Percentiles rank a stretch among this genome's conserved stretches.
phyloP scores from a whole-genome alignment of 352 stramenopile species.

The Phytophthora rubi region DNA sequence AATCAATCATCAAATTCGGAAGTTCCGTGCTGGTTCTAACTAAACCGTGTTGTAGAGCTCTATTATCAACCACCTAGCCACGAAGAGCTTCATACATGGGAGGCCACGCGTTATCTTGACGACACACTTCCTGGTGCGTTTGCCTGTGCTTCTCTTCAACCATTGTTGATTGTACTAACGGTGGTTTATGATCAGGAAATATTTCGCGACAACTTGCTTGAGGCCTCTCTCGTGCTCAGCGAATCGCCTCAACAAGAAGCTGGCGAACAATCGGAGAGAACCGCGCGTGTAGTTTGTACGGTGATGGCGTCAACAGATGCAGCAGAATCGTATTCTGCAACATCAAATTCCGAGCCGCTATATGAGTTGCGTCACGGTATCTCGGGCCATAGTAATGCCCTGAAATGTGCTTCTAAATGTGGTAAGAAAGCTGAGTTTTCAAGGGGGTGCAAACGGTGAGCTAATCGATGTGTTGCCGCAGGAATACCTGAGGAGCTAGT shows the following conservation, averaged over 20 bases:
- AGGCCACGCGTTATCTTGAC: conserved; percentile 77
- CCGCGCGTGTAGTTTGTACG: conserved; percentile 45
- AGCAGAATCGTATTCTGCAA: conserved; percentile 23
- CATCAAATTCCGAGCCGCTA: conserved; percentile 46
- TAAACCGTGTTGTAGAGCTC: conserved; percentile 20
- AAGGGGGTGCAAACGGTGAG: not conserved
- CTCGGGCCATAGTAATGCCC: conserved; percentile 73
- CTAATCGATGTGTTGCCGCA: conserved; percentile 17
- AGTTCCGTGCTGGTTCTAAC: conserved; percentile 9
- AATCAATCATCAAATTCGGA: not conserved
- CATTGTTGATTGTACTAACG: not conserved
- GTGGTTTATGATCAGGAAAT: conserved; percentile 51
- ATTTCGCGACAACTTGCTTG: conserved; percentile 54
- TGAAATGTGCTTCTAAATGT: conserved; percentile 69
- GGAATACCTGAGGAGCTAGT: conserved; percentile 54
- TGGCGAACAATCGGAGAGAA: conserved; percentile 11
- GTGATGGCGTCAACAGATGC: conserved; percentile 61
- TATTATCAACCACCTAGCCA: conserved; percentile 66
- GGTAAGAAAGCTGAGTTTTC: conserved; percentile 38
- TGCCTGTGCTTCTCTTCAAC: conserved; percentile 7
- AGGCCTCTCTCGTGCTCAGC: conserved; percentile 26
- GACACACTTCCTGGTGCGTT: conserved; percentile 77
- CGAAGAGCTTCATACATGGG: conserved; percentile 24
- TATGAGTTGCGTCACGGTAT: conserved; percentile 71
- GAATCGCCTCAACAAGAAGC: conserved; percentile 7